These are phyloP conservation scores for Claviceps arundinis DNA, from an alignment of 2,329 filamentous ascomycete genomes.

Conservation along the genomic window DNA sequence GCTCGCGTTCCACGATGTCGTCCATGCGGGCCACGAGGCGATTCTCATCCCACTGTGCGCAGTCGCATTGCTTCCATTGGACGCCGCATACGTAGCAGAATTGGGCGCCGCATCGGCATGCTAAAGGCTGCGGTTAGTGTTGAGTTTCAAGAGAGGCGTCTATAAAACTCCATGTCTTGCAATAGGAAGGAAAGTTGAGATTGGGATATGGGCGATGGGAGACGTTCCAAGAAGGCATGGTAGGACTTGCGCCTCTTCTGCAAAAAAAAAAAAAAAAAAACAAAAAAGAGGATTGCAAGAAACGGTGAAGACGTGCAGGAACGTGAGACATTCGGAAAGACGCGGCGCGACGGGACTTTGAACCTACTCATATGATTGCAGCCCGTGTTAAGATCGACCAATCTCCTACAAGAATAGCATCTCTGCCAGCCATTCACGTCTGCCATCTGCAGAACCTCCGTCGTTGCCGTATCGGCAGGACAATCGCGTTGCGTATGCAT, in stretches of 20 bases:
- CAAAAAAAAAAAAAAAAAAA: background rate
- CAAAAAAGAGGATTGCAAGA: background rate
- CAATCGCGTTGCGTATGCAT: conserved; percentile 33
- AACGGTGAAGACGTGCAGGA: background rate
- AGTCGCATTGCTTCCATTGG: conserved; percentile 26
- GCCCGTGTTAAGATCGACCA: conserved; percentile 36
- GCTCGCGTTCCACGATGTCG: conserved; percentile 2
- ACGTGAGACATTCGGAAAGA: background rate
- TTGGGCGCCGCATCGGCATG: conserved; percentile 30
- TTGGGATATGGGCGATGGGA: background rate
- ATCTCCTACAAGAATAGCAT: conserved; percentile 29
- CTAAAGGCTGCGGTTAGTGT: conserved; percentile 12
- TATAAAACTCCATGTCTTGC: background rate
- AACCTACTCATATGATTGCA: conserved; percentile 43
- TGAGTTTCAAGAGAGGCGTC: background rate
- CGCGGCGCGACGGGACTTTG: no score
- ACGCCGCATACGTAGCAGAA: conserved; percentile 38
- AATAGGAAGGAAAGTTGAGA: background rate
- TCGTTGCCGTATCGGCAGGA: conserved; percentile 25
- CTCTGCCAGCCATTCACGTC: conserved; percentile 34
- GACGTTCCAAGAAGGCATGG: background rate
- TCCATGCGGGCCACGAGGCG: background rate
- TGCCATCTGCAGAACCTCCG: conserved; percentile 28
- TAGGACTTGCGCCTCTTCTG: no score
- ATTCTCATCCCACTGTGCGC: conserved; percentile 24